These are phyloP conservation scores for Pythium catenulatum DNA, from an alignment of 352 stramenopile genomes.

Conservation along the genomic window DNA sequence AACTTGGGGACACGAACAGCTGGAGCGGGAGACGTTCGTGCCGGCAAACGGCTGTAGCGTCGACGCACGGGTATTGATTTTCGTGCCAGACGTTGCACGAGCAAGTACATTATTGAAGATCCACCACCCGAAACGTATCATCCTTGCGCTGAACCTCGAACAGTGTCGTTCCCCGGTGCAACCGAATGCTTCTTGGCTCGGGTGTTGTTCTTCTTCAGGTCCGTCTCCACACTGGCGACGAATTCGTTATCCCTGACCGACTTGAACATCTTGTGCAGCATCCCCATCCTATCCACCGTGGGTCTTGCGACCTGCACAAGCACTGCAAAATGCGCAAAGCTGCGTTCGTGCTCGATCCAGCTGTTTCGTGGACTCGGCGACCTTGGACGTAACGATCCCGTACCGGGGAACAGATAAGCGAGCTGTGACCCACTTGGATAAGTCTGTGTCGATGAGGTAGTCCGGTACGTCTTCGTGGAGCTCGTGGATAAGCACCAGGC, in stretches of 20 bases:
- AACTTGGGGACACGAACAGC: no score
- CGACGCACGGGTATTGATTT: background rate
- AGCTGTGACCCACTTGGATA: background rate
- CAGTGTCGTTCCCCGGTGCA: background rate
- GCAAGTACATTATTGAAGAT: background rate
- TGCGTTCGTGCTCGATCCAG: background rate
- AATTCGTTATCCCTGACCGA: background rate
- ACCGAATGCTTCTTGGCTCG: background rate
- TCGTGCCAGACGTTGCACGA: background rate
- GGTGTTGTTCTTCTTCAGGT: background rate
- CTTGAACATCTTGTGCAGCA: background rate
- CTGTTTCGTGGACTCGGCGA: conserved; percentile 31
- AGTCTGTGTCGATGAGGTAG: background rate
- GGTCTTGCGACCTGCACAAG: background rate
- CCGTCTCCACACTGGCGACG: background rate
- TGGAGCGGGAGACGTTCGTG: no score
- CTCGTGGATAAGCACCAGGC: background rate
- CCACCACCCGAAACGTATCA: background rate
- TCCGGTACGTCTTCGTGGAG: background rate
- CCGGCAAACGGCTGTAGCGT: background rate
- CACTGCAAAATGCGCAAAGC: background rate
- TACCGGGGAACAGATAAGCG: background rate
- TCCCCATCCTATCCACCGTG: background rate
- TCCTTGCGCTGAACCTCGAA: conserved; percentile 1
- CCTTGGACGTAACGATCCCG: conserved; percentile 28